phyloP scores from a whole-genome alignment of 1,284 basidiomycete genomes.

The Tranzscheliella williamsii region DNA sequence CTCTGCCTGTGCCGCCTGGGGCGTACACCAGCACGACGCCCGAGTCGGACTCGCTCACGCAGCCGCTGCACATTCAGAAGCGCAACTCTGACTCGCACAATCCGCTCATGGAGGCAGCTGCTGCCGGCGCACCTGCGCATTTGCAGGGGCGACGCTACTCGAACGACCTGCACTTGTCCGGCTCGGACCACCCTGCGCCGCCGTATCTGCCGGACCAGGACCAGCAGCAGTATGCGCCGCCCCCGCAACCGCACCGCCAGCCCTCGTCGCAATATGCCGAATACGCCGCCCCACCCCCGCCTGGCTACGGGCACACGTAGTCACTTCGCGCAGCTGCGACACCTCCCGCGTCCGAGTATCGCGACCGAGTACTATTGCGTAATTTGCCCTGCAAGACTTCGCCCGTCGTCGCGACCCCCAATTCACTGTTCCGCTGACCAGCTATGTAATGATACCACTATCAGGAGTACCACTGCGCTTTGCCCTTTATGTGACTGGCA shows the following conservation, averaged over 20 bases:
- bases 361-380: too few relatives aligned
- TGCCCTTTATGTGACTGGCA: too few relatives aligned
- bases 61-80: slow-evolving; percentile 43
- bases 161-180: slow-evolving; percentile 8
- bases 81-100: slow-evolving; percentile 18
- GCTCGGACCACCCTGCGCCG: slow-evolving; percentile 24
- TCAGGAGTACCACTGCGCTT: too few relatives aligned
- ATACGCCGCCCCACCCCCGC: slow-evolving; percentile 33
- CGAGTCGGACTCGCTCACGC: slow-evolving; percentile 9
- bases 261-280: slow-evolving; percentile 21
- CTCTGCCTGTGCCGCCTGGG: slow-evolving; percentile 14
- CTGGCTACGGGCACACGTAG: slow-evolving; percentile 30
- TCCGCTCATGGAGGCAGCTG: slow-evolving; percentile 14
- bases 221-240: not conserved
- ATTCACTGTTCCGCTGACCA: too few relatives aligned
- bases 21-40: slow-evolving; percentile 9
- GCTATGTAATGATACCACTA: too few relatives aligned
- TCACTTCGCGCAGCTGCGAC: too few relatives aligned
- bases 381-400: too few relatives aligned
- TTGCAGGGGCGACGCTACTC: slow-evolving; percentile 23
- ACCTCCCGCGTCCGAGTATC: too few relatives aligned
- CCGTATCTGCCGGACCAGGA: slow-evolving; percentile 22
- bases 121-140: slow-evolving; percentile 10
- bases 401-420: too few relatives aligned
- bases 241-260: slow-evolving; percentile 6